Percentiles rank a stretch among this genome's conserved stretches.
These are phyloP conservation scores for Termitomyces titanicus DNA, from an alignment of 768 basidiomycete genomes.

Conservation along the genomic window DNA sequence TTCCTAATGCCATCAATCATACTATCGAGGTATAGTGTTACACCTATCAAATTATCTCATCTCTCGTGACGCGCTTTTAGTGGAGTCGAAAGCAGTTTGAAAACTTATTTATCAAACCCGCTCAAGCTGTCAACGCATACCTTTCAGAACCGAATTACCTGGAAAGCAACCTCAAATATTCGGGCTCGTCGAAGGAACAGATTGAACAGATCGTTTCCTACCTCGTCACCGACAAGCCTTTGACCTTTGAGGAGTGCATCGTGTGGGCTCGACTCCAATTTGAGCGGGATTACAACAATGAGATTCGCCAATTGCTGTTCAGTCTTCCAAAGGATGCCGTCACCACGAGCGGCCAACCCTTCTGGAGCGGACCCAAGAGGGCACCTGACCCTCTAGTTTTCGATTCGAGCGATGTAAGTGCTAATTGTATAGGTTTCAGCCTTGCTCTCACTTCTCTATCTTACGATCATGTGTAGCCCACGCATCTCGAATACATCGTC, in stretches of 20 bases:
- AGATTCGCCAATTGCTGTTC: constrained; percentile 88
- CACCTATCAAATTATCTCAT: neutral
- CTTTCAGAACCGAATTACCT: constrained; percentile 95
- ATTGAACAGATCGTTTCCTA: constrained; percentile 84
- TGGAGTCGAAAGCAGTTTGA: constrained; percentile 96
- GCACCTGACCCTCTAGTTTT: constrained; percentile 91
- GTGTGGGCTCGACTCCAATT: constrained; percentile 95
- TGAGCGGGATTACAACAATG: constrained; percentile 89
- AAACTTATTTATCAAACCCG: constrained; percentile 88
- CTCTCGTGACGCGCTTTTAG: constrained; percentile 32
- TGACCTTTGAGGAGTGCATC: constrained; percentile 97
- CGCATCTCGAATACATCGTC: constrained; percentile 86
- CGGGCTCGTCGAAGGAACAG: constrained; percentile 88
- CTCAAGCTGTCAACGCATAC: constrained; percentile 92
- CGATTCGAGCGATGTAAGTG: constrained; percentile 77
- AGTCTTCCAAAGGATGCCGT: constrained; percentile 93
- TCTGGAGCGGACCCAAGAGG: constrained; percentile 99
- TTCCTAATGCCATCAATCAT: constrained; percentile 97
- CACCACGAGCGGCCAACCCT: constrained; percentile 90
- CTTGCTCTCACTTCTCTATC: neutral
- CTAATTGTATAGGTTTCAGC: neutral
- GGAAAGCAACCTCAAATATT: constrained; percentile 86
- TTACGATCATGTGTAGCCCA: constrained; percentile 44
- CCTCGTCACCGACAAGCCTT: constrained; percentile 87
- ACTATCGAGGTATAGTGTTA: constrained; percentile 77